Evolutionary conservation across 2,329 filamentous ascomycete genomes (phyloP), one percentile per base, ranked within the genome.

Genomic region (Verticillium nonalfalfae): DNA sequence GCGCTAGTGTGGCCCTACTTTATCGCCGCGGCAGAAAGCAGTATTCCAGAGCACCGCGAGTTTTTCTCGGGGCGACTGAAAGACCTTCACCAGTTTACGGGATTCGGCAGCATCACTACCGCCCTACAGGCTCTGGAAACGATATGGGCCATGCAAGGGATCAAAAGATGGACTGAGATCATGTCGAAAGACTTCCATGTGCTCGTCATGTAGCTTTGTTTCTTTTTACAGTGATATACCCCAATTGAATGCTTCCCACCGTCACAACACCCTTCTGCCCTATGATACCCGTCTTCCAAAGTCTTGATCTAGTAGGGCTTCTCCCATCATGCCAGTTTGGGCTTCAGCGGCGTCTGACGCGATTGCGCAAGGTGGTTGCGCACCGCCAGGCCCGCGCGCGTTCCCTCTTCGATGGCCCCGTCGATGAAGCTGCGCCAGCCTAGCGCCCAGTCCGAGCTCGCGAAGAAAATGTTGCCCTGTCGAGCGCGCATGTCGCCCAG

Each of bases 371-470:
- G 52, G 40, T 66, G 59, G 31, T 62, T 58, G 15, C 63, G 62
- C 4, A 65, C 65, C 21, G 57, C 58, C 39, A 57, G 59, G 2
- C 73, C 75, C 11, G 71, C 75, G 52, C 71, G 67, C 1, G 75
- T 74, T 0, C 79, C 79, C 38, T 79, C 76, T 58, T 81, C 77
- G 52, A 81, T 80, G 0, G 79, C 79, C 1, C 79, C 79, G 63
- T 82, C 80, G 13, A 81, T 80, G 45, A 81, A 81, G 26, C 78
- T 76, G 0, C 79, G 70, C 79, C 80, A 81, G 0, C 78, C 79
- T 7, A 78, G 64, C 1, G 78, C 79, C 79, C 79, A 81, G 56
- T 82, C 79, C 0, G 78, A 76, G 59, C 73, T 78, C 0, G 78
- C 78, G 70, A 82, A 82, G 4, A 79, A 63, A 4, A 81, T 66